A percentile compares a stretch with the other conserved stretches of the same genome.
Evolutionary conservation across 2,329 filamentous ascomycete species (phyloP).

Genomic region (Zymoseptoria ardabiliae): DNA sequence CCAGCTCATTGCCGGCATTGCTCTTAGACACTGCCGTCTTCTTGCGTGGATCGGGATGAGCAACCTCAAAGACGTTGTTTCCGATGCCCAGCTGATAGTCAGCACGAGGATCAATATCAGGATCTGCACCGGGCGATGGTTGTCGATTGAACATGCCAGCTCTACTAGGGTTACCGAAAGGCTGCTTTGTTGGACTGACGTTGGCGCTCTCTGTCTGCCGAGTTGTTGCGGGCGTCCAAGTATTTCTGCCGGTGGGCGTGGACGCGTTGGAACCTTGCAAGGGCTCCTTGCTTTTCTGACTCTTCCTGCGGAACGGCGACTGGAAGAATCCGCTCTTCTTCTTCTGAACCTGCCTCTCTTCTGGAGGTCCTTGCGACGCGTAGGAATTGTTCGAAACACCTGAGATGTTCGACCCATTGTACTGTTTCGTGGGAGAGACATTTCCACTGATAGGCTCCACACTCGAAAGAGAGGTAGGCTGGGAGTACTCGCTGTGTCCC

Average conservation of each 20-base stretch:
- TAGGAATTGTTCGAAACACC: slow-evolving; percentile 23
- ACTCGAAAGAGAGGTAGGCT: slow-evolving; percentile 81
- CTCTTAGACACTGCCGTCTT: slow-evolving; percentile 24
- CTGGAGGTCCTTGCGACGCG: slow-evolving; percentile 37
- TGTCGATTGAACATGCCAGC: slow-evolving; percentile 29
- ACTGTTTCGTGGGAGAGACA: slow-evolving; percentile 63
- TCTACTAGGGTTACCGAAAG: slow-evolving; percentile 21
- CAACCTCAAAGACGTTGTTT: slow-evolving; percentile 91
- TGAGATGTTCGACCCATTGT: slow-evolving; percentile 30
- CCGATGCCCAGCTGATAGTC: slow-evolving; percentile 91
- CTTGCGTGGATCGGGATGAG: slow-evolving; percentile 57
- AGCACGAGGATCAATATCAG: slow-evolving; percentile 81
- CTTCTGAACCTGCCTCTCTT: slow-evolving; percentile 61
- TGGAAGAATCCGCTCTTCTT: slow-evolving; percentile 84
- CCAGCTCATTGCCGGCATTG: slow-evolving; percentile 46
- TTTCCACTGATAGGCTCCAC: slow-evolving; percentile 69
- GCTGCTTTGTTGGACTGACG: slow-evolving; percentile 37
- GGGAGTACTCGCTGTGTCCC: slow-evolving; percentile 70
- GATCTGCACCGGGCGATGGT: slow-evolving; percentile 38
- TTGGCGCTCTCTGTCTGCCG: slow-evolving; percentile 33
- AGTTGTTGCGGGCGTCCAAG: slow-evolving; percentile 43
- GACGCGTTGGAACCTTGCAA: slow-evolving; percentile 34
- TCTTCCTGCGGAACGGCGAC: slow-evolving; percentile 76
- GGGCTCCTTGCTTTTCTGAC: slow-evolving; percentile 76
- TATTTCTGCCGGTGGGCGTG: slow-evolving; percentile 39